These are phyloP conservation scores for Funneliformis caledonium DNA, from an alignment of 371 early-diverging fungal species.

Conservation along the genomic window DNA sequence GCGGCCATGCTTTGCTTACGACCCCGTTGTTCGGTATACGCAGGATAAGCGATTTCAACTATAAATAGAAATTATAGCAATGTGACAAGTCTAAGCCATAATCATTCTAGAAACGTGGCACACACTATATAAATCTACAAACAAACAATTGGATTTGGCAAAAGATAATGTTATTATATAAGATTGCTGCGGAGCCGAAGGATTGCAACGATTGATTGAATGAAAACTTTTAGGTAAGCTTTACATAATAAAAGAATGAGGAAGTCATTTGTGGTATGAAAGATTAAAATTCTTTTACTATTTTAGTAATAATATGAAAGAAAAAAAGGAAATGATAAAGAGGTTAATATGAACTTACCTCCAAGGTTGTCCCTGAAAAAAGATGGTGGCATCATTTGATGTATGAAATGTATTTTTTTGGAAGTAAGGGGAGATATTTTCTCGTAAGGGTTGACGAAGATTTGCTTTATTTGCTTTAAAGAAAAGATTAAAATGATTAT, in stretches of 20 bases:
- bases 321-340: background rate
- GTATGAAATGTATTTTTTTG: background rate
- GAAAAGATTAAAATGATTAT: too few species aligned
- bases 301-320: background rate
- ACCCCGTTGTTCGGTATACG: too few species aligned
- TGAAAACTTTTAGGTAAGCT: too few species aligned
- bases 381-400: background rate
- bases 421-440: background rate
- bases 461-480: too few species aligned
- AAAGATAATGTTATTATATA: too few species aligned
- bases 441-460: too few species aligned
- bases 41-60: background rate
- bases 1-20: too few species aligned
- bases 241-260: too few species aligned
- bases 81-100: background rate
- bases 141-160: background rate
- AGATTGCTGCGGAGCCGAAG: too few species aligned
- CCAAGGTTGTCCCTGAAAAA: background rate
- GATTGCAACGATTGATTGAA: background rate
- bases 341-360: background rate
- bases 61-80: background rate
- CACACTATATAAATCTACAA: background rate
- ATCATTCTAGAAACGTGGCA: background rate
- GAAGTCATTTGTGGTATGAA: too few species aligned
- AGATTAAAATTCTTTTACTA: too few species aligned